Base-by-base conservation (phyloP, 768 basidiomycete species). In the Lyophyllum semitale region DNA sequence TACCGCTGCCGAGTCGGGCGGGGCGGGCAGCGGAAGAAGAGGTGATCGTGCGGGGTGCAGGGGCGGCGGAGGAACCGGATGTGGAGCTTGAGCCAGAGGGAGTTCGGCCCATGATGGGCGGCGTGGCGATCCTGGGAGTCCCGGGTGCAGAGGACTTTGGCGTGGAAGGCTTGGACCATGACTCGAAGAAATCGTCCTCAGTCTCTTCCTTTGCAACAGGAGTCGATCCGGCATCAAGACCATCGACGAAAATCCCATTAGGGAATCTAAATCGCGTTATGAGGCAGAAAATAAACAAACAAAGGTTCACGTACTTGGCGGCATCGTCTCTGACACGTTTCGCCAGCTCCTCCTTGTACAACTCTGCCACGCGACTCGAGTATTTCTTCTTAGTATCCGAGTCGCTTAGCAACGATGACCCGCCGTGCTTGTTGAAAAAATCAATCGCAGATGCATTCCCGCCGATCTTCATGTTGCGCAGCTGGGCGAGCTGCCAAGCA, bases 121-220 rank as follows among this genome's bases (percentile, higher is more conserved):
- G 84, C 1, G 81, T 73, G 1, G 79, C 63, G 20, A 77, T 70
- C 32, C 81, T 72, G 4, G 82, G 75, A 3, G 84, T 75, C n/a
- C 81, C 71, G 11, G 86, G 71, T 4, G 78, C 65, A 13, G 83
- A 78, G 1, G 82, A 59, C 66, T 81, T 84, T 4, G 83, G 80
- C 7, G 82, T 81, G 30, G 78, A 73, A 1, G 92, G 88, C 68
- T 96, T 96, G 59, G 95, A 94, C 95, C 96, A 98, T 25, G 92
- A 90, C 44, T 92, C 87, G 74, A 98, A 99, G 73, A 99, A 99
- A 68, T 98, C 95, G 8, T 97, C 95, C 49, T 93, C 93, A 0
- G 75, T 73, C 41, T 79, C 77, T 56, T 68, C 68, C 51, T 73
- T 76, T 27, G 64, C 71, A n/a, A 80, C 68, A 8, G 77, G 40